A percentile compares a stretch with the other conserved stretches of the same genome.
phyloP scores from a whole-genome alignment of 2,329 filamentous ascomycete species.

The Exophiala bonariae region DNA sequence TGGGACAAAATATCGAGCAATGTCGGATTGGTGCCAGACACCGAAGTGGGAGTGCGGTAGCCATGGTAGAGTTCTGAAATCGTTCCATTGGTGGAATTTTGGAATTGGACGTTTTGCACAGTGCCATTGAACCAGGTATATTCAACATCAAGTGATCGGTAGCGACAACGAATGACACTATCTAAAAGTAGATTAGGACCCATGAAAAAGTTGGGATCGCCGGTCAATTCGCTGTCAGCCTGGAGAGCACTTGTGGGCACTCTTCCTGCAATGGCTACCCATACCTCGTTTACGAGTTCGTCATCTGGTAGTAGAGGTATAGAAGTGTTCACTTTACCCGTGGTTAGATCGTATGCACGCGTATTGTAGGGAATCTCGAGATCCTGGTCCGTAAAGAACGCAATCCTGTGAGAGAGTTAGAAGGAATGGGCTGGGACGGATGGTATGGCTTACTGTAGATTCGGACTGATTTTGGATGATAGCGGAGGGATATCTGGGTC shows the following conservation, averaged over 20 bases:
- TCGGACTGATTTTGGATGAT: slow-evolving; percentile 3
- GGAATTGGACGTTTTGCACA: background rate
- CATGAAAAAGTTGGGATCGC: too few species aligned
- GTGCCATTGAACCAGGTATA: slow-evolving; percentile 16
- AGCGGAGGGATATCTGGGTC: slow-evolving; percentile 7
- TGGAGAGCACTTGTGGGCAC: too few species aligned
- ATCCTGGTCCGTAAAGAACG: slow-evolving; percentile 12
- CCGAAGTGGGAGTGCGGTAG: background rate
- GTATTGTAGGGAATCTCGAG: slow-evolving; percentile 4
- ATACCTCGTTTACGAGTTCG: slow-evolving; percentile 11
- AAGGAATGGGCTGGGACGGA: too few species aligned
- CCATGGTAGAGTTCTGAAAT: slow-evolving; percentile 16
- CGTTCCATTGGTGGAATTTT: slow-evolving; percentile 3
- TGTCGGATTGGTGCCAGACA: slow-evolving; percentile 3
- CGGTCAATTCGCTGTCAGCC: too few species aligned
- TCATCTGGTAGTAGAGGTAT: slow-evolving; percentile 5
- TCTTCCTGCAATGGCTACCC: slow-evolving; percentile 7
- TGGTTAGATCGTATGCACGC: slow-evolving; percentile 6
- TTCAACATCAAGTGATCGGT: slow-evolving; percentile 7
- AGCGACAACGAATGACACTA: slow-evolving; percentile 6
- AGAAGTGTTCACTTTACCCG: background rate
- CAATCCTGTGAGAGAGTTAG: too few species aligned
- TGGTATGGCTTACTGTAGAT: slow-evolving; percentile 8
- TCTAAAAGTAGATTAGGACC: too few species aligned
- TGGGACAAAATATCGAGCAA: slow-evolving; percentile 7